A percentile compares a stretch with the other conserved stretches of the same genome.
These are phyloP conservation scores for Thamnidium elegans DNA, from an alignment of 192 early-diverging fungal species.

Conservation along the genomic window DNA sequence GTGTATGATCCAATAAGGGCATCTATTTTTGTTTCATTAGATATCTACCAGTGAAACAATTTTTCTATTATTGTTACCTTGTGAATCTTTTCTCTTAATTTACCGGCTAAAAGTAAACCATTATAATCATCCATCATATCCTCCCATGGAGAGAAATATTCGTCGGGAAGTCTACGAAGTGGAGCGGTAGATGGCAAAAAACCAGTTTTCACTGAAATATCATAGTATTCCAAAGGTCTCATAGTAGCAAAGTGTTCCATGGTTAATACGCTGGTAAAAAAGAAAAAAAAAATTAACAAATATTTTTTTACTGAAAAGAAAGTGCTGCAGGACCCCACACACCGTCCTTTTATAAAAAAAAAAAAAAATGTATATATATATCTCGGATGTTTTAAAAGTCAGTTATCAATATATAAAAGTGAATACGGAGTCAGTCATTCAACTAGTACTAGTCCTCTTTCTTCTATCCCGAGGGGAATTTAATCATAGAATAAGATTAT, in stretches of 20 bases:
- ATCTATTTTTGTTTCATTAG: constrained; percentile 50
- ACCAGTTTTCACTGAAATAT: constrained; percentile 77
- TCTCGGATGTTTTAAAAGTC: too few relatives aligned
- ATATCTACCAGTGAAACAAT: neutral
- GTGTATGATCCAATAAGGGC: constrained; percentile 65
- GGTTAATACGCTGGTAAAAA: too few relatives aligned
- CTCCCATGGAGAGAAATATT: constrained; percentile 90
- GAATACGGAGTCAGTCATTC: too few relatives aligned
- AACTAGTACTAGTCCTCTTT: too few relatives aligned
- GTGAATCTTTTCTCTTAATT: constrained; percentile 60
- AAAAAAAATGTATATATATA: too few relatives aligned
- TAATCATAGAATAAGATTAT: too few relatives aligned
- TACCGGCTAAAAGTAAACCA: constrained; percentile 66
- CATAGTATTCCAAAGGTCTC: constrained; percentile 69
- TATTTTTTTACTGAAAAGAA: too few relatives aligned
- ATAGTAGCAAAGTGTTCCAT: constrained; percentile 17
- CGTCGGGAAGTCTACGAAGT: constrained; percentile 65
- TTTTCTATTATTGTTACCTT: constrained; percentile 50
- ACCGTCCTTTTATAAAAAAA: too few relatives aligned
- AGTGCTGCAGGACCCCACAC: too few relatives aligned
- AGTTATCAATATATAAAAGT: too few relatives aligned
- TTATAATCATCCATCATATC: constrained; percentile 73
- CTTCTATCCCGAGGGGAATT: too few relatives aligned
- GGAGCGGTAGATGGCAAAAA: constrained; percentile 84
- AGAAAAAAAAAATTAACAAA: too few relatives aligned